Conservation (phyloP, 176 grass and related monocot species). For the Raddia distichophylla region DNA sequence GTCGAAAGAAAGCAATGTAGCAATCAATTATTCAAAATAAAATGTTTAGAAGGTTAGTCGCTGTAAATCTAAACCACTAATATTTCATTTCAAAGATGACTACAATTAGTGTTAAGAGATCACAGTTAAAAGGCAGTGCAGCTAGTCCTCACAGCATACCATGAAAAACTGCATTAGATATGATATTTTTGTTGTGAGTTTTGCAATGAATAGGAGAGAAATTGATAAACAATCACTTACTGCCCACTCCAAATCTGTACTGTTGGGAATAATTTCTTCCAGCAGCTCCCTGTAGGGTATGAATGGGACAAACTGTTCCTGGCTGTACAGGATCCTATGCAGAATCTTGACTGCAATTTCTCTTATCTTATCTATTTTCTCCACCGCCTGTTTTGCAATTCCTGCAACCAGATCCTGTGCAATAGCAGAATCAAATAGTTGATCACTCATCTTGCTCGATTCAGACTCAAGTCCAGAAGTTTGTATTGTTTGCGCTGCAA, state of each 20-base stretch:
- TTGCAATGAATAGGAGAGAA: constrained; percentile 30
- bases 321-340: constrained; percentile 76
- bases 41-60: not conserved
- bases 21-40: not conserved
- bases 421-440: constrained; percentile 67
- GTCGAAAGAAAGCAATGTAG: not conserved
- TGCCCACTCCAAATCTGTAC: constrained; percentile 69
- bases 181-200: constrained; percentile 4
- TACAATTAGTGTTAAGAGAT: constrained; percentile 28
- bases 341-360: constrained; percentile 82
- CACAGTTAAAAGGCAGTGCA: constrained; percentile 21
- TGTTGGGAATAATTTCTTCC: constrained; percentile 73
- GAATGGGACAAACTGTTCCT: constrained; percentile 62
- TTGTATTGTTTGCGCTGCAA: constrained; percentile 30
- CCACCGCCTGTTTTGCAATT: constrained; percentile 89
- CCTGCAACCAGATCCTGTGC: constrained; percentile 70
- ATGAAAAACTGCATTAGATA: constrained; percentile 26
- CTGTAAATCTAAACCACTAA: constrained; percentile 7
- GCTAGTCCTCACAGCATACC: constrained; percentile 21
- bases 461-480: constrained; percentile 20
- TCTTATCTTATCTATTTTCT: constrained; percentile 96
- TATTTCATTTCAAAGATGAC: constrained; percentile 28
- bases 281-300: constrained; percentile 70
- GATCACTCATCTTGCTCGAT: constrained; percentile 26
- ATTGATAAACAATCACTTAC: constrained; percentile 56